Conservation (phyloP, 345 rosid genomes). For the Pelargonium nanum region DNA sequence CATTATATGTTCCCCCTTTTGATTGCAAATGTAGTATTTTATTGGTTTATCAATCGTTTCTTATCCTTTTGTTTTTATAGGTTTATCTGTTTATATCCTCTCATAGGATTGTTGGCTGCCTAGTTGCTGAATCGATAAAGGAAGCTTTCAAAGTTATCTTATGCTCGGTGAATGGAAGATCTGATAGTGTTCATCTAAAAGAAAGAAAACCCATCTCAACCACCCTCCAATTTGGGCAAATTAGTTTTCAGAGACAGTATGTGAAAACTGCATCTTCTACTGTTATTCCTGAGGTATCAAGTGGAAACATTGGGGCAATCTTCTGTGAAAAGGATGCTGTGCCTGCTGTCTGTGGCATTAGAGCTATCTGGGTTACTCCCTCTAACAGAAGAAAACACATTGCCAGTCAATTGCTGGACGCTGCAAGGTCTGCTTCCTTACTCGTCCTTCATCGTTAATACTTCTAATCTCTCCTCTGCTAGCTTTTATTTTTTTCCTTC, state of each 20-base stretch:
- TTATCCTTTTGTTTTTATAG: slow-evolving; percentile 24
- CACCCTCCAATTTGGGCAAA: slow-evolving; percentile 55
- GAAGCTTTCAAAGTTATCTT: slow-evolving; percentile 60
- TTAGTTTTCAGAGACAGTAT: slow-evolving; percentile 46
- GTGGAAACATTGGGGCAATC: slow-evolving; percentile 31
- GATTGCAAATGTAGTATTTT: no score
- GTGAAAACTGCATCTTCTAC: slow-evolving; percentile 23
- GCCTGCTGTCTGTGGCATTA: slow-evolving; percentile 57
- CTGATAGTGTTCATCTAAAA: slow-evolving; percentile 10
- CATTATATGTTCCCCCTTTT: no score
- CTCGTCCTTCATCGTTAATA: not conserved
- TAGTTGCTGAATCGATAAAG: slow-evolving; percentile 68
- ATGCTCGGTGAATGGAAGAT: slow-evolving; percentile 16
- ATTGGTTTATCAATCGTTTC: not conserved
- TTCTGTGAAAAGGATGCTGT: slow-evolving; percentile 46
- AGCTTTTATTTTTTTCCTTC: not conserved
- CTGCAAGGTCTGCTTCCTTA: slow-evolving; percentile 38
- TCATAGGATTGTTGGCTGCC: slow-evolving; percentile 58
- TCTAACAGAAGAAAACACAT: slow-evolving; percentile 65
- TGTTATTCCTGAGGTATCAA: slow-evolving; percentile 10
- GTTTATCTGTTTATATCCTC: slow-evolving; percentile 54
- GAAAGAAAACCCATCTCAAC: slow-evolving; percentile 24
- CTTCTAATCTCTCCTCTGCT: not conserved
- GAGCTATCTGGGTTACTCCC: slow-evolving; percentile 90
- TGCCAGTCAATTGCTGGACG: slow-evolving; percentile 63